These are phyloP conservation scores for Sedum album DNA, from an alignment of 164 flowering plant species.

Conservation along the genomic window DNA sequence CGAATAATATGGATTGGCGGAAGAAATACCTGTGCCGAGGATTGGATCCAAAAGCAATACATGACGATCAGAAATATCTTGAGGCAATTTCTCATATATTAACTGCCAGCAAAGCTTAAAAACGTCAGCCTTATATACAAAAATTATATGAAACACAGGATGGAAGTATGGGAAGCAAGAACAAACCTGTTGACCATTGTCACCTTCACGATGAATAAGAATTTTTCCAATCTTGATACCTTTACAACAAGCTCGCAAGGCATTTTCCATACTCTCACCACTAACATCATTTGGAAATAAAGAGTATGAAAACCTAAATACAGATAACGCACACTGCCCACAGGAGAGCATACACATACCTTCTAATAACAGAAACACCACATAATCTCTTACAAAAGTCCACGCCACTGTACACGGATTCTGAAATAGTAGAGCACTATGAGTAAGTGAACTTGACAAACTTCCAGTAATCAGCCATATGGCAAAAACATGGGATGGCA, in stretches of 20 bases:
- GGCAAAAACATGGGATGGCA: slow-evolving; percentile 3
- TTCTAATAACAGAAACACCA: slow-evolving; percentile 91
- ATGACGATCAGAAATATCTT: slow-evolving; percentile 89
- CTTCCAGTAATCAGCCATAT: neutral
- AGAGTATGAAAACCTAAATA: neutral
- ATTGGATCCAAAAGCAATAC: slow-evolving; percentile 92
- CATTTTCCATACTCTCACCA: slow-evolving; percentile 99
- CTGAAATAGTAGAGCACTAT: slow-evolving; percentile 32
- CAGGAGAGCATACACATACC: slow-evolving; percentile 37
- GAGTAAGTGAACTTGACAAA: neutral
- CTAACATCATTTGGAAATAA: slow-evolving; percentile 23
- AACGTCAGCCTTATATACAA: neutral
- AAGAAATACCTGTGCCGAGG: slow-evolving; percentile 71
- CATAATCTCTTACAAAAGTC: slow-evolving; percentile 97
- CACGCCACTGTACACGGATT: slow-evolving; percentile 93
- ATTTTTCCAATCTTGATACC: slow-evolving; percentile 98
- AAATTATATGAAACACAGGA: neutral
- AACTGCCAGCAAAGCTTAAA: slow-evolving; percentile 22
- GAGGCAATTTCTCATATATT: slow-evolving; percentile 89
- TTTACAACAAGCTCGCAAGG: slow-evolving; percentile 94
- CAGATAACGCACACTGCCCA: neutral
- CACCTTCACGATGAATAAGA: slow-evolving; percentile 93
- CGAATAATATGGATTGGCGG: neutral
- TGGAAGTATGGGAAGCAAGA: neutral
- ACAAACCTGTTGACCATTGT: slow-evolving; percentile 88